Percentiles rank a stretch among this genome's conserved stretches.
phyloP scores from a whole-genome alignment of 2,329 filamentous ascomycete genomes.

The Phialophora expanda region DNA sequence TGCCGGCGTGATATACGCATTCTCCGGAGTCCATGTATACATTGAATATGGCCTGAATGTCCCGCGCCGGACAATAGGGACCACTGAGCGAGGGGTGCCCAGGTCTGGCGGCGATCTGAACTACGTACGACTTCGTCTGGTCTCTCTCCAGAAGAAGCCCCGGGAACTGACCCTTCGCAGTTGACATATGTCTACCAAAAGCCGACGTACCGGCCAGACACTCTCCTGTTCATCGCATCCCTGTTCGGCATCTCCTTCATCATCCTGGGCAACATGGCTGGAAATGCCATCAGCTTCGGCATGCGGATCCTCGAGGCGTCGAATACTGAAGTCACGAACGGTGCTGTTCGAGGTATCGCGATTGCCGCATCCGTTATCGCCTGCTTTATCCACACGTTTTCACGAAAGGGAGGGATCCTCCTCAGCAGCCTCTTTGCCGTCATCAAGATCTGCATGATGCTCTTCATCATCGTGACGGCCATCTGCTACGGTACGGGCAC shows the following conservation, averaged over 20 bases:
- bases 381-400: constrained; percentile 57
- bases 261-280: constrained; percentile 36
- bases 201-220: constrained; percentile 23
- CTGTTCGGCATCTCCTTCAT: constrained; percentile 40
- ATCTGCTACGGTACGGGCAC: constrained; percentile 41
- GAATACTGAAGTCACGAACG: constrained; percentile 41
- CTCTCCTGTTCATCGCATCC: constrained; percentile 36
- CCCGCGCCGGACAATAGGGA: background rate
- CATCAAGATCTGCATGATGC: constrained; percentile 56
- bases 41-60: constrained; percentile 11
- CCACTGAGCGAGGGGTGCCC: constrained; percentile 8
- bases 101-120: constrained; percentile 32
- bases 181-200: constrained; percentile 40
- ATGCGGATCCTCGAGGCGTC: constrained; percentile 47
- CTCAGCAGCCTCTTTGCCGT: constrained; percentile 60
- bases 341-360: constrained; percentile 55
- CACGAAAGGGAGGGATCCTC: constrained; percentile 57
- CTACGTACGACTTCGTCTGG: constrained; percentile 22
- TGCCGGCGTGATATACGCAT: constrained; percentile 2
- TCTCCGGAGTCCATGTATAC: constrained; percentile 8
- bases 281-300: constrained; percentile 55
- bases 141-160: background rate
- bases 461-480: constrained; percentile 52
- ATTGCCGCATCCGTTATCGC: constrained; percentile 52
- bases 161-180: constrained; percentile 10